phyloP scores from a whole-genome alignment of 306 rosid genomes.

The Trichosanthes truncata region DNA sequence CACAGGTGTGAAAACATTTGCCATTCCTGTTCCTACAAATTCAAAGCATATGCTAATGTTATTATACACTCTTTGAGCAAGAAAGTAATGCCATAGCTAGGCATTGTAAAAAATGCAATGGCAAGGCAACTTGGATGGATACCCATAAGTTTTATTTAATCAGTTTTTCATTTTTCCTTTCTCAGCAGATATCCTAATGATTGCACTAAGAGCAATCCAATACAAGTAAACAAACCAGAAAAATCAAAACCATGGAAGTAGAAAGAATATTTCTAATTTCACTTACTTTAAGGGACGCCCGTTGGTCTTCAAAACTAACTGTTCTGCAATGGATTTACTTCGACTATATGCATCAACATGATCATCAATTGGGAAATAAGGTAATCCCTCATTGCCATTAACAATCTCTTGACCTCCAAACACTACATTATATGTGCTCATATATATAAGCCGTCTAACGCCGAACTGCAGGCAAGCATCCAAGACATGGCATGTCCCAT shows the following conservation, averaged over 20 bases:
- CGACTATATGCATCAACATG: slow-evolving; percentile 75
- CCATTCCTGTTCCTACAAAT: slow-evolving; percentile 39
- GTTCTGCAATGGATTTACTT: slow-evolving; percentile 85
- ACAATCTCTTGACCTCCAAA: slow-evolving; percentile 66
- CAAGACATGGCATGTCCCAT: slow-evolving; percentile 67
- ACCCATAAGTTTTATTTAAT: no score
- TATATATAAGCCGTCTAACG: slow-evolving; percentile 63
- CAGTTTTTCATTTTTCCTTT: no score
- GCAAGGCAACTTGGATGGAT: background rate
- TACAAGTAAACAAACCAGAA: background rate
- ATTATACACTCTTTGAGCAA: background rate
- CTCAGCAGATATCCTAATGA: background rate
- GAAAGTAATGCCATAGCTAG: background rate
- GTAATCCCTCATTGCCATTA: slow-evolving; percentile 63
- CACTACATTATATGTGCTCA: slow-evolving; percentile 79
- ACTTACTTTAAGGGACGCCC: slow-evolving; percentile 55
- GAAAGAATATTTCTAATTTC: background rate
- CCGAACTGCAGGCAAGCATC: slow-evolving; percentile 65
- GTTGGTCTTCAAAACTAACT: slow-evolving; percentile 71
- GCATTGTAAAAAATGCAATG: background rate
- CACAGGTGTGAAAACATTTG: slow-evolving; percentile 61
- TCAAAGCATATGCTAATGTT: background rate
- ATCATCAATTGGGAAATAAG: slow-evolving; percentile 66
- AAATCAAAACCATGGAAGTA: background rate
- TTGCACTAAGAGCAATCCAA: background rate